These are phyloP conservation scores for Linaria vulgaris DNA, from an alignment of 257 asterid species.

Conservation along the genomic window DNA sequence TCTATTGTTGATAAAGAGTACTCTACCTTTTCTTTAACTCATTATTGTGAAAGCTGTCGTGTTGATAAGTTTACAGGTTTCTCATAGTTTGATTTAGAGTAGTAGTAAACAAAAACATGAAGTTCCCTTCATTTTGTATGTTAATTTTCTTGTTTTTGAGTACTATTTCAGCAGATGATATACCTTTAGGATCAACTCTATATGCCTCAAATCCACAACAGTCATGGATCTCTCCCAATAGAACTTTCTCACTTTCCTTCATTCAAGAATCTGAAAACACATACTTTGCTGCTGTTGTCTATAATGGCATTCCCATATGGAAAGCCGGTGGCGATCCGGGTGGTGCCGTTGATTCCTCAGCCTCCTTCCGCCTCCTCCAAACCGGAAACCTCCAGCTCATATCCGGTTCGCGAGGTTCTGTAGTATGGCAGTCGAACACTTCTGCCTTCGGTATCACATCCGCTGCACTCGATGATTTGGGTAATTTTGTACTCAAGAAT, in stretches of 20 bases:
- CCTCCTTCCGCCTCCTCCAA: slow-evolving; percentile 46
- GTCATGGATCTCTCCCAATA: slow-evolving; percentile 57
- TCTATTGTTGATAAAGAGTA: not conserved
- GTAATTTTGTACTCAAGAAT: slow-evolving; percentile 56
- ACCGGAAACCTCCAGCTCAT: slow-evolving; percentile 68
- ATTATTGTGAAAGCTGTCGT: not conserved
- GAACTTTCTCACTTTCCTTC: slow-evolving; percentile 55
- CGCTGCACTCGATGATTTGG: slow-evolving; percentile 58
- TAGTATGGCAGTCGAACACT: slow-evolving; percentile 70
- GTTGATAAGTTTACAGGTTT: not conserved
- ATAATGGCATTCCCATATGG: slow-evolving; percentile 57
- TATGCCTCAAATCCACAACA: slow-evolving; percentile 52
- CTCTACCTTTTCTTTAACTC: not conserved
- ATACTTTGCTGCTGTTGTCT: slow-evolving; percentile 55
- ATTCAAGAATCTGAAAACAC: slow-evolving; percentile 29
- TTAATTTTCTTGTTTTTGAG: slow-evolving; percentile 7
- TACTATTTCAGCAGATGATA: slow-evolving; percentile 32
- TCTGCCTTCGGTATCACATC: slow-evolving; percentile 45
- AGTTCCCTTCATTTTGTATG: not conserved
- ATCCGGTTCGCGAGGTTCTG: slow-evolving; percentile 26
- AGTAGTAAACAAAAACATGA: slow-evolving; percentile 3
- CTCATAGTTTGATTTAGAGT: slow-evolving; percentile 10
- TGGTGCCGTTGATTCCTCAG: slow-evolving; percentile 53
- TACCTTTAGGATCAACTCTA: slow-evolving; percentile 48
- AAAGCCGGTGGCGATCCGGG: slow-evolving; percentile 58